phyloP scores from a whole-genome alignment of 2,329 filamentous ascomycete species.

The Pseudogymnoascus sp. region DNA sequence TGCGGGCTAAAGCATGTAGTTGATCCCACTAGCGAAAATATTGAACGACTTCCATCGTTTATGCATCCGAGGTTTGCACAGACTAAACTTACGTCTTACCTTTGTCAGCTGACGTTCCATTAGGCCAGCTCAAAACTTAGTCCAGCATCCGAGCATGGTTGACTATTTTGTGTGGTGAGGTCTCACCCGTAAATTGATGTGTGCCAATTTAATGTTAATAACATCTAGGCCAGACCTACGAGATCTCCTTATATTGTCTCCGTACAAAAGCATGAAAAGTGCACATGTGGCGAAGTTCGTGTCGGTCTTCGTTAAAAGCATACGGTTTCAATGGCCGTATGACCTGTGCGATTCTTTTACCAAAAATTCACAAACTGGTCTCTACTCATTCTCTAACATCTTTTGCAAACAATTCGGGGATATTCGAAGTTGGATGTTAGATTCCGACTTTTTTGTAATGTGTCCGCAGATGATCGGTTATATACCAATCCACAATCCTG shows the following conservation, averaged over 20 bases:
- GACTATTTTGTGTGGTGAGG: not conserved
- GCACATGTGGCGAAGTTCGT: not conserved
- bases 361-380: not conserved
- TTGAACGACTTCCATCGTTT: not conserved
- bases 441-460: conserved; percentile 4
- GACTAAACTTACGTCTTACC: not conserved
- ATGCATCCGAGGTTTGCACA: not conserved
- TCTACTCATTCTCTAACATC: not conserved
- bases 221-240: not conserved
- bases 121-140: not conserved
- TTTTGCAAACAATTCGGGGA: not conserved
- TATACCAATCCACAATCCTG: not conserved
- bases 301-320: not conserved
- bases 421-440: conserved; percentile 5
- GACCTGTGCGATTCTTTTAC: not conserved
- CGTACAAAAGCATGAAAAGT: conserved; percentile 1
- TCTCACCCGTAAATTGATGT: not conserved
- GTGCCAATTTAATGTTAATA: not conserved
- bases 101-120: not conserved
- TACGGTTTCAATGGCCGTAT: conserved; percentile 1
- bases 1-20: not conserved
- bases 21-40: not conserved
- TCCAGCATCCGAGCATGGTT: not conserved
- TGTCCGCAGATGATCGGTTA: not conserved
- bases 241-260: not conserved